Percentiles rank a stretch among this genome's conserved stretches.
phyloP scores from a whole-genome alignment of 2,329 filamentous ascomycete genomes.

The Sphaerostilbella broomeana region DNA sequence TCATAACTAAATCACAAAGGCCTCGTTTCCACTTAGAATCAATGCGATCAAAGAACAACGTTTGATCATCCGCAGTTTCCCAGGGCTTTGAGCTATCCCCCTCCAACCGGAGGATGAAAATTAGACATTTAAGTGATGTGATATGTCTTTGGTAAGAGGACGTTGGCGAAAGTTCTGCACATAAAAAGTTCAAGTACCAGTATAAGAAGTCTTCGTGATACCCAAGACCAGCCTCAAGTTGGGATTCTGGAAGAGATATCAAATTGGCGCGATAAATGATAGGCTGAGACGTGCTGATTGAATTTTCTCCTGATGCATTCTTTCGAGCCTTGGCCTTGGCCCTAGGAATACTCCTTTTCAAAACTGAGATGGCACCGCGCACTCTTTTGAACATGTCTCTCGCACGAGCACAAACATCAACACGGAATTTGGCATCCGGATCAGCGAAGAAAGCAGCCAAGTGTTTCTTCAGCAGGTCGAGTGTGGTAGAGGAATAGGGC shows the following conservation, averaged over 20 bases:
- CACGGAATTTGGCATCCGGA: constrained; percentile 77
- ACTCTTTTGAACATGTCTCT: constrained; percentile 73
- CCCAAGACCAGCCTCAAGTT: constrained; percentile 34
- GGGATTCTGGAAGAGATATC: constrained; percentile 31
- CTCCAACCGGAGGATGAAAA: constrained; percentile 61
- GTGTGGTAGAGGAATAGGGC: constrained; percentile 57
- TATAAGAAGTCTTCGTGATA: constrained; percentile 59
- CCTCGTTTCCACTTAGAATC: constrained; percentile 51
- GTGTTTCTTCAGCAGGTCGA: constrained; percentile 58
- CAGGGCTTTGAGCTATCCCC: constrained; percentile 45
- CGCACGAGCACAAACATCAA: constrained; percentile 68
- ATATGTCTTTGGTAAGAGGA: constrained; percentile 88
- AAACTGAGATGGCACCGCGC: constrained; percentile 55
- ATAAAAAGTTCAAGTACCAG: constrained; percentile 69
- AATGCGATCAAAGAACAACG: constrained; percentile 35
- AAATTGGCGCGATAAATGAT: constrained; percentile 34
- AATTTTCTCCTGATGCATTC: constrained; percentile 18
- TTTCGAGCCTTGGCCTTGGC: constrained; percentile 31
- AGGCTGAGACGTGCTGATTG: constrained; percentile 18
- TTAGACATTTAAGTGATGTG: constrained; percentile 66
- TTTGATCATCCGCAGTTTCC: constrained; percentile 34
- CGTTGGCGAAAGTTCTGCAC: constrained; percentile 67
- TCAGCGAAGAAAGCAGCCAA: constrained; percentile 72
- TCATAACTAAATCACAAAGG: constrained; percentile 72
- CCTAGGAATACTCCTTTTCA: constrained; percentile 40